These are phyloP conservation scores for Gracilaria gracilis DNA, from an alignment of 23 red algal genomes.

Conservation along the genomic window DNA sequence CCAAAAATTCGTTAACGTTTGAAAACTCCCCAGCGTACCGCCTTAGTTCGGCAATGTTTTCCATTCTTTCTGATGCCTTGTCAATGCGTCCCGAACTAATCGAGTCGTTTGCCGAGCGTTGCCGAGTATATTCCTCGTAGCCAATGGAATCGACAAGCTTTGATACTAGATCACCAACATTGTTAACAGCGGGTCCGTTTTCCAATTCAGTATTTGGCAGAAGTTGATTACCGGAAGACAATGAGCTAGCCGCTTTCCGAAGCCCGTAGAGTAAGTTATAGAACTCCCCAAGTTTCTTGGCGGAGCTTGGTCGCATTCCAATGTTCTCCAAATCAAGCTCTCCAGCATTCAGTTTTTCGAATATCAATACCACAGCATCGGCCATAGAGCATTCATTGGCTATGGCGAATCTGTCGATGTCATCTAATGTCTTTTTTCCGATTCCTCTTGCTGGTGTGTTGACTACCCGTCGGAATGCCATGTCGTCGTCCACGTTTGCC, in stretches of 20 bases:
- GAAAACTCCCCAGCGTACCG: slow-evolving; percentile 9
- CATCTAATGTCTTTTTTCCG: slow-evolving; percentile 60
- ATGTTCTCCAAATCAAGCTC: slow-evolving; percentile 26
- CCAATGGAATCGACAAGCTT: not conserved
- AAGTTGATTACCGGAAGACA: not conserved
- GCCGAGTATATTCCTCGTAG: slow-evolving; percentile 49
- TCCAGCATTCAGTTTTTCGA: slow-evolving; percentile 2
- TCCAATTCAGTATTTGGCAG: too few species aligned
- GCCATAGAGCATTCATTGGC: slow-evolving; percentile 22
- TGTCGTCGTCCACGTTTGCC: slow-evolving; percentile 52
- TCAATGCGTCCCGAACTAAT: not conserved
- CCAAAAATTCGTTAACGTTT: slow-evolving; percentile 45
- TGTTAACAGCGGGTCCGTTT: not conserved
- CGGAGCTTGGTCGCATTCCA: not conserved
- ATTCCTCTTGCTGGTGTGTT: slow-evolving; percentile 78
- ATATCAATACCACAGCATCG: slow-evolving; percentile 12
- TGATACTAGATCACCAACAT: slow-evolving; percentile 36
- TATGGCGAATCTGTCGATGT: slow-evolving; percentile 46
- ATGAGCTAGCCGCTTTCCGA: not conserved
- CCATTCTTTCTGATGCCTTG: slow-evolving; percentile 53
- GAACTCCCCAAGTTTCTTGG: slow-evolving; percentile 11
- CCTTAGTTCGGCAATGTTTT: slow-evolving; percentile 64
- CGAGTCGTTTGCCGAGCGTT: slow-evolving; percentile 13
- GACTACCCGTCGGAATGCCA: slow-evolving; percentile 63
- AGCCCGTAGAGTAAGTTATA: slow-evolving; percentile 48